Percentiles rank a stretch among this genome's conserved stretches.
Evolutionary conservation across 139 green algal species (phyloP).

Genomic region (Chlorella vulgaris): DNA sequence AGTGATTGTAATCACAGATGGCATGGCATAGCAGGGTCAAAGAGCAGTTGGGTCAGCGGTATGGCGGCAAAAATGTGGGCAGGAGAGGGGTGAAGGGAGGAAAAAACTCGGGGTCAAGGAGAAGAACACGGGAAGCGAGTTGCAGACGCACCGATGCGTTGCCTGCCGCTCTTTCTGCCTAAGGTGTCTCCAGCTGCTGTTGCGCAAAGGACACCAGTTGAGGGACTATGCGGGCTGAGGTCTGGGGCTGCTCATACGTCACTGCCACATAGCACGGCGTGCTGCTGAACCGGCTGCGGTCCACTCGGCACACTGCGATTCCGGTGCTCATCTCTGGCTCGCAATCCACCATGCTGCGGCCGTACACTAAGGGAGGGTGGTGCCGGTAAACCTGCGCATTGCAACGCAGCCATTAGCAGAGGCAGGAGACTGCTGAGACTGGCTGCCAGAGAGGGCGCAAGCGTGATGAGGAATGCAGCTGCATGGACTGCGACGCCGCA

Average conservation of each 20-base stretch:
- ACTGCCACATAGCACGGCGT: slow-evolving; percentile 50
- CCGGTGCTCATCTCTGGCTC: slow-evolving; percentile 63
- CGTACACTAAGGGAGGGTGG: slow-evolving; percentile 77
- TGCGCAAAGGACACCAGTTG: slow-evolving; percentile 62
- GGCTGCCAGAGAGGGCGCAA: not conserved
- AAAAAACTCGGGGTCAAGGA: too few relatives aligned
- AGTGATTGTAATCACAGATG: too few relatives aligned
- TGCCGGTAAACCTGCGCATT: slow-evolving; percentile 68
- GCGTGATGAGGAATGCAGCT: not conserved
- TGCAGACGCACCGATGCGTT: too few relatives aligned
- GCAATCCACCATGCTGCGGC: slow-evolving; percentile 57
- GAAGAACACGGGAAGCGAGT: too few relatives aligned
- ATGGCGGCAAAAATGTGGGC: too few relatives aligned
- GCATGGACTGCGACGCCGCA: slow-evolving; percentile 6
- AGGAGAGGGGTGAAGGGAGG: too few relatives aligned
- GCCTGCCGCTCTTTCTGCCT: too few relatives aligned
- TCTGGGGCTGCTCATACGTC: slow-evolving; percentile 74
- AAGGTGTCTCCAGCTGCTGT: slow-evolving; percentile 40
- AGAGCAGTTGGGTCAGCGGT: too few relatives aligned
- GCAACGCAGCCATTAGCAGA: not conserved
- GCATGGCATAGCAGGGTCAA: too few relatives aligned
- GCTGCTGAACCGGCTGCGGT: slow-evolving; percentile 8
- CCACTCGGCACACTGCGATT: slow-evolving; percentile 62
- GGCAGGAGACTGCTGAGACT: not conserved
- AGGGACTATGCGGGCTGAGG: slow-evolving; percentile 69